phyloP scores from a whole-genome alignment of 2,329 filamentous ascomycete genomes.

The Beauveria australis region DNA sequence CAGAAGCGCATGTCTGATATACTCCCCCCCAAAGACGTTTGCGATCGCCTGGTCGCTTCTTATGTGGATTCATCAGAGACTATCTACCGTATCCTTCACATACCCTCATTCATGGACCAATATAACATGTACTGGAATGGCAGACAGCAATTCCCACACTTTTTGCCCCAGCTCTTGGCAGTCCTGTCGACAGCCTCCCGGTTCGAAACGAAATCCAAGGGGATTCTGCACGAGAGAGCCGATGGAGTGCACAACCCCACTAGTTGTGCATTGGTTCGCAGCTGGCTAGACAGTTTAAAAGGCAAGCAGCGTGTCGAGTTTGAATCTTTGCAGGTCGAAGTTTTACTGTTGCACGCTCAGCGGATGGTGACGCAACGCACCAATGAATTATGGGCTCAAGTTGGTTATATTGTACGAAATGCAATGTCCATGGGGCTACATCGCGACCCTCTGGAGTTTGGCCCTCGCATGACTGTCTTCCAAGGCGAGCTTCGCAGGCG shows the following conservation, averaged over 20 bases:
- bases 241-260: slow-evolving; percentile 51
- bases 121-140: slow-evolving; percentile 46
- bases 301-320: slow-evolving; percentile 47
- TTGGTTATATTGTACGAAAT: slow-evolving; percentile 48
- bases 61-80: slow-evolving; percentile 45
- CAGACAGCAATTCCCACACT: slow-evolving; percentile 37
- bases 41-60: slow-evolving; percentile 40
- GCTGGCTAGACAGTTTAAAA: slow-evolving; percentile 43
- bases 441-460: slow-evolving; percentile 47
- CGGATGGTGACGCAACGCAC: slow-evolving; percentile 43
- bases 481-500: slow-evolving; percentile 45
- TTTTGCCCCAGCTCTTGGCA: slow-evolving; percentile 45
- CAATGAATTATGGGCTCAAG: slow-evolving; percentile 45
- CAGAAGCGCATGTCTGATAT: slow-evolving; percentile 51
- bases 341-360: slow-evolving; percentile 44
- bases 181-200: slow-evolving; percentile 46
- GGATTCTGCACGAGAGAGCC: slow-evolving; percentile 40
- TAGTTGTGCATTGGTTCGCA: slow-evolving; percentile 44
- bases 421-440: slow-evolving; percentile 54
- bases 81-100: slow-evolving; percentile 45
- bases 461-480: slow-evolving; percentile 39
- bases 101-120: slow-evolving; percentile 42
- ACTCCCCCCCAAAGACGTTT: slow-evolving; percentile 40
- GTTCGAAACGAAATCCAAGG: slow-evolving; percentile 42
- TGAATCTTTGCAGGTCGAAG: slow-evolving; percentile 44